These are phyloP conservation scores for Papiliotrema terrestris DNA, from an alignment of 1,284 basidiomycete species.

Conservation along the genomic window DNA sequence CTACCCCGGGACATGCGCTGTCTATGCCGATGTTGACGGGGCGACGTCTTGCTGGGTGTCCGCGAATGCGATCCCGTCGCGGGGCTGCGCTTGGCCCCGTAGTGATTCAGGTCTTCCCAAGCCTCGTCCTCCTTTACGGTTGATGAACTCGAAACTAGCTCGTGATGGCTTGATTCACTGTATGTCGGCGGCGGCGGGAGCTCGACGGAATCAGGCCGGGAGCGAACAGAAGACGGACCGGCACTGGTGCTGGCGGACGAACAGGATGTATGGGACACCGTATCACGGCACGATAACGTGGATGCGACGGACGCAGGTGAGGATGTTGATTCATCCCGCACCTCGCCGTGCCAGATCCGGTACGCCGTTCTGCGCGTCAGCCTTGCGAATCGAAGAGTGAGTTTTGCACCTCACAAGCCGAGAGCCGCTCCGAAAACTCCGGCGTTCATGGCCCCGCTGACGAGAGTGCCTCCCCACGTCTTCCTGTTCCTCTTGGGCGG, in stretches of 20 bases:
- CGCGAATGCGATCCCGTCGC: background rate
- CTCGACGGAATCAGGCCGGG: conserved; percentile 1
- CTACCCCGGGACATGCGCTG: background rate
- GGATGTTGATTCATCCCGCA: background rate
- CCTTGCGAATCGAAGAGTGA: background rate
- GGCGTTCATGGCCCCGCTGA: conserved; percentile 23
- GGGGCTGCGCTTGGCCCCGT: too few relatives aligned
- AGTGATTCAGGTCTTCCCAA: background rate
- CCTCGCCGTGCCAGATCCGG: background rate
- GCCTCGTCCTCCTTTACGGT: background rate
- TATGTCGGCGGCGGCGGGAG: background rate
- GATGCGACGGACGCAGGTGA: background rate
- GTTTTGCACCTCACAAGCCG: conserved; percentile 28
- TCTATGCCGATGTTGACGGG: background rate
- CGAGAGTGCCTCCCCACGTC: conserved; percentile 23
- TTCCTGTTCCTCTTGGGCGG: background rate
- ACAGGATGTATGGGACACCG: background rate
- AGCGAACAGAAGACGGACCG: background rate
- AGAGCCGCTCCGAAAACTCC: conserved; percentile 32
- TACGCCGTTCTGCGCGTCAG: background rate
- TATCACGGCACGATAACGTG: background rate
- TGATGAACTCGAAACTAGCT: background rate
- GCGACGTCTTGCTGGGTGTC: background rate
- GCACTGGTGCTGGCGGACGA: background rate
- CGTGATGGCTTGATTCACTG: background rate